phyloP scores from a whole-genome alignment of 352 stramenopile species.

The Phytophthora kernoviae region DNA sequence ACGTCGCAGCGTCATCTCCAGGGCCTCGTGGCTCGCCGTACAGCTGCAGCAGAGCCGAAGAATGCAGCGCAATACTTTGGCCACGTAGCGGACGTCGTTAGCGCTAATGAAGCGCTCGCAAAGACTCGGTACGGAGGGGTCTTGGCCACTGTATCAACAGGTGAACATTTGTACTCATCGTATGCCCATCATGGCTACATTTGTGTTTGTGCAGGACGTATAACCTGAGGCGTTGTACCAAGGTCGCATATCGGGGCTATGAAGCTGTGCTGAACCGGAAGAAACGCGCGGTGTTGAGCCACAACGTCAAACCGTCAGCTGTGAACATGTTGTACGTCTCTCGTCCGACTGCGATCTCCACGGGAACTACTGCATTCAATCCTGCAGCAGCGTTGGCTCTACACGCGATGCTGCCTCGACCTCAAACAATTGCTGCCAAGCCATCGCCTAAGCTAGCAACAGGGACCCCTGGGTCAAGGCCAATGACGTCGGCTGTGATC shows the following conservation, averaged over 20 bases:
- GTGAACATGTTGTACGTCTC: conserved; percentile 29
- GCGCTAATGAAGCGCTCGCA: conserved; percentile 58
- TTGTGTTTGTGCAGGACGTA: conserved; percentile 41
- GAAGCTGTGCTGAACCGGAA: conserved; percentile 77
- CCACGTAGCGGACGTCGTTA: conserved; percentile 65
- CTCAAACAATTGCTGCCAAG: conserved; percentile 35
- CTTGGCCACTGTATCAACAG: too few relatives aligned
- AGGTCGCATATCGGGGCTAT: conserved; percentile 68
- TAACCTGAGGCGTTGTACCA: conserved; percentile 71
- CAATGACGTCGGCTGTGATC: conserved; percentile 20
- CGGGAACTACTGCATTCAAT: conserved; percentile 27
- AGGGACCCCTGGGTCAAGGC: conserved; percentile 12
- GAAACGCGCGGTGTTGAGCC: conserved; percentile 49
- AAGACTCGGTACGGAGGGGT: conserved; percentile 41
- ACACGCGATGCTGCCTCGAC: conserved; percentile 37
- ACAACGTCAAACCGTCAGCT: conserved; percentile 29
- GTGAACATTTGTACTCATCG: too few relatives aligned
- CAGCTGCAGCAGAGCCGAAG: conserved; percentile 49
- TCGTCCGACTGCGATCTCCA: conserved; percentile 20
- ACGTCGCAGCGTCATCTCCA: conserved; percentile 62
- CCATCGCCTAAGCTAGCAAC: conserved; percentile 30
- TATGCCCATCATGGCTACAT: conserved; percentile 6
- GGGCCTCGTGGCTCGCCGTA: conserved; percentile 64
- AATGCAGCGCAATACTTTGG: conserved; percentile 76
- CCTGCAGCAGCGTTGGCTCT: conserved; percentile 35